Evolutionary conservation across 257 asterid genomes (phyloP).

Genomic region (Petunia axillaris): DNA sequence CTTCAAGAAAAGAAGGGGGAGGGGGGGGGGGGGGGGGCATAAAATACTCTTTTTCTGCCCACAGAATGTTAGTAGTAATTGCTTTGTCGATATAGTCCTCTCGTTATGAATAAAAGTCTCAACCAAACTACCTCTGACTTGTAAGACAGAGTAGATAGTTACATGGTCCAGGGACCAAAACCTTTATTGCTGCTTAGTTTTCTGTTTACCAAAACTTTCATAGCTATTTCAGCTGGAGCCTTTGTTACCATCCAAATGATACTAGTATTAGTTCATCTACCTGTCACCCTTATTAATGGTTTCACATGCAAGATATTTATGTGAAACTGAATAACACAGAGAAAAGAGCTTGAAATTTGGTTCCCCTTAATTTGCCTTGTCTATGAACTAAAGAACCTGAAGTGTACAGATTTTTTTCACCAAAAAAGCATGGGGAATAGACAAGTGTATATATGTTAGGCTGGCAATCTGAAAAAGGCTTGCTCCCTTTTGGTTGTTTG

Average conservation of each 20-base stretch:
- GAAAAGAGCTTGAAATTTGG: neutral
- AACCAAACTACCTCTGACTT: neutral
- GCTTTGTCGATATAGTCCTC: neutral
- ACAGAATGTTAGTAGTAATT: neutral
- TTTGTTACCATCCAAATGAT: constrained; percentile 8
- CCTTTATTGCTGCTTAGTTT: constrained; percentile 20
- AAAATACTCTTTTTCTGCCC: neutral
- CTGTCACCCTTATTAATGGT: constrained; percentile 25
- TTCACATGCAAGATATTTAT: constrained; percentile 21
- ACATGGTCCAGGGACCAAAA: neutral
- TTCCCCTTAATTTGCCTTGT: neutral
- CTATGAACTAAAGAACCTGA: neutral
- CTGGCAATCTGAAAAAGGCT: constrained; percentile 5
- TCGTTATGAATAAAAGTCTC: neutral
- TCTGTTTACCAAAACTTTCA: neutral
- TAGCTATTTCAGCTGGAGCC: neutral
- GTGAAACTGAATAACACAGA: constrained; percentile 15
- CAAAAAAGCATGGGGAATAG: constrained; percentile 9
- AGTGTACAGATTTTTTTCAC: neutral
- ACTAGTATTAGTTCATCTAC: constrained; percentile 11
- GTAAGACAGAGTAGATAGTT: constrained; percentile 7
- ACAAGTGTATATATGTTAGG: neutral
- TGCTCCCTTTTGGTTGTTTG: constrained; percentile 14
- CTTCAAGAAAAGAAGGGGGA: too few relatives aligned
- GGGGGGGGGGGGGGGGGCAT: neutral